Percentiles rank a stretch among this genome's conserved stretches.
These are phyloP conservation scores for Ascochyta pisi DNA, from an alignment of 2,329 filamentous ascomycete species.

Conservation along the genomic window DNA sequence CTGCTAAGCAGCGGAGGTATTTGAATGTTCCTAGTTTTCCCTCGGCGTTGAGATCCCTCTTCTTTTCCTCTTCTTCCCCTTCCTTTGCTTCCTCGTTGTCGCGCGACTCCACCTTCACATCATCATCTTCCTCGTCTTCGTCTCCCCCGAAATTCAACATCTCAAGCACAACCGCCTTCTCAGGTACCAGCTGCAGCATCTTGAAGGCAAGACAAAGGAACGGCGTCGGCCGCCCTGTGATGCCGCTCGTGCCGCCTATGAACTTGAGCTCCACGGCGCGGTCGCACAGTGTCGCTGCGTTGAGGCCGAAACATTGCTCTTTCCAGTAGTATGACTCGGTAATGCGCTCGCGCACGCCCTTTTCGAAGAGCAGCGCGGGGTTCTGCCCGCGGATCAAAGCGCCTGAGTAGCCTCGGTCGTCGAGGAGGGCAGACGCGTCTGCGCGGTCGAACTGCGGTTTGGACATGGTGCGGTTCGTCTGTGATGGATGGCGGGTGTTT, in stretches of 20 bases:
- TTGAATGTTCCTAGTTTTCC: constrained; percentile 60
- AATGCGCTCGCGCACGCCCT: constrained; percentile 93
- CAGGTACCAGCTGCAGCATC: constrained; percentile 84
- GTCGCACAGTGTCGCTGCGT: constrained; percentile 80
- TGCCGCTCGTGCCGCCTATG: constrained; percentile 87
- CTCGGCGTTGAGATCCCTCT: constrained; percentile 34
- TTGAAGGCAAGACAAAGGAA: constrained; percentile 97
- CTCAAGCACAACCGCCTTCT: constrained; percentile 77
- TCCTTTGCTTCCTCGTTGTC: constrained; percentile 45
- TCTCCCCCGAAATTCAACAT: constrained; percentile 69
- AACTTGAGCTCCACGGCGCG: constrained; percentile 84
- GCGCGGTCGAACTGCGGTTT: constrained; percentile 69
- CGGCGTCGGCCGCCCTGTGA: constrained; percentile 83
- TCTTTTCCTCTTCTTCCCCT: constrained; percentile 16
- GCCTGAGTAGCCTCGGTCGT: constrained; percentile 84
- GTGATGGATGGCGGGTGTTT: background rate
- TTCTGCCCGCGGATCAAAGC: constrained; percentile 87
- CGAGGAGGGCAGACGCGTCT: constrained; percentile 78
- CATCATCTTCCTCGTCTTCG: constrained; percentile 17
- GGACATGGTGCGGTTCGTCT: constrained; percentile 23
- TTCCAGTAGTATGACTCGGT: constrained; percentile 97
- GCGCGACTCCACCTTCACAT: constrained; percentile 16
- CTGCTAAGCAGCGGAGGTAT: constrained; percentile 86
- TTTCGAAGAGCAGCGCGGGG: constrained; percentile 94
- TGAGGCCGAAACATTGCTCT: constrained; percentile 96